Evolutionary conservation across 1,284 basidiomycete genomes (phyloP).

Genomic region (Butyriboletus regius): DNA sequence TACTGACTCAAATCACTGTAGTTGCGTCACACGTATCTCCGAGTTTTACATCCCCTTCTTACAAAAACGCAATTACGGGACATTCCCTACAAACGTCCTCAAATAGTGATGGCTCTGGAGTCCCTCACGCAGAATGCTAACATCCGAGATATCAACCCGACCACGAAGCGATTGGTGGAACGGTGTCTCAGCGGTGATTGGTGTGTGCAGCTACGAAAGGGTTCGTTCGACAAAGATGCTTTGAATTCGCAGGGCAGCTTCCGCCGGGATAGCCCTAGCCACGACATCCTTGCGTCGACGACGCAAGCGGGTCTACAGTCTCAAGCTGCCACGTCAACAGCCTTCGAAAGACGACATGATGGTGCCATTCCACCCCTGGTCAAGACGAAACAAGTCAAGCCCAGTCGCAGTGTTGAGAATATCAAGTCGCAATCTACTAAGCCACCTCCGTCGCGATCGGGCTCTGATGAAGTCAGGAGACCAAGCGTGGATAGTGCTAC

Average conservation of each 20-base stretch:
- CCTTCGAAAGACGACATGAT: constrained; percentile 29
- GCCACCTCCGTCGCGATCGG: constrained; percentile 30
- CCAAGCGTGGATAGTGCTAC: constrained; percentile 48
- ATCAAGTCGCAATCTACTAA: constrained; percentile 25
- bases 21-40: constrained; percentile 93
- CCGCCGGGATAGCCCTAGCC: constrained; percentile 38
- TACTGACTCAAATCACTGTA: constrained; percentile 30
- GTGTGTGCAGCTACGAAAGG: constrained; percentile 63
- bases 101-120: constrained; percentile 80
- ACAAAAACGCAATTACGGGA: constrained; percentile 86
- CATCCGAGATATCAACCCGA: constrained; percentile 76
- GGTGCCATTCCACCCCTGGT: constrained; percentile 15
- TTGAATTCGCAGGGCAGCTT: constrained; percentile 24
- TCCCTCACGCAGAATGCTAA: constrained; percentile 67
- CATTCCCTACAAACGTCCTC: constrained; percentile 83
- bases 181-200: constrained; percentile 82
- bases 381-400: constrained; percentile 44
- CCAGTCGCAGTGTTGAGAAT: constrained; percentile 58
- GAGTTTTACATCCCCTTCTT: constrained; percentile 90
- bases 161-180: constrained; percentile 86
- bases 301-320: constrained; percentile 20
- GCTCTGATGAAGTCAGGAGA: constrained; percentile 37
- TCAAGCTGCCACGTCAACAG: constrained; percentile 24
- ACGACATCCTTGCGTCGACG: constrained; percentile 37
- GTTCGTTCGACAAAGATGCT: constrained; percentile 28